Evolutionary conservation across 2,329 filamentous ascomycete species (phyloP), one percentile per base, ranked within the genome.

Genomic region (Ophiosphaerella herpotricha): DNA sequence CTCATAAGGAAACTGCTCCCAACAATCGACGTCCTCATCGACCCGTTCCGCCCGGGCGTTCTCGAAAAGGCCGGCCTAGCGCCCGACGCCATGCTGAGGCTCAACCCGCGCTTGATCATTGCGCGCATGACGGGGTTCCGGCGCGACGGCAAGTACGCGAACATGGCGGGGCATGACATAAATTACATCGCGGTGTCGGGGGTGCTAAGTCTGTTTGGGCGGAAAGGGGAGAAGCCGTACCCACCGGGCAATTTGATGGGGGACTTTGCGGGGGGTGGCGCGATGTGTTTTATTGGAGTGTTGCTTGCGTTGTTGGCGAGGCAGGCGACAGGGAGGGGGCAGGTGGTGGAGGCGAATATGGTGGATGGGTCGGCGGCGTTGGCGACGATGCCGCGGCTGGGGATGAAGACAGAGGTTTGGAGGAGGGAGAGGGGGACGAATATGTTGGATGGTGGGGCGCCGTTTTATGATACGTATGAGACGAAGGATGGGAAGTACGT

Each of bases 321-420:
- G 31, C 77, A 80, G 41, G 76, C 73, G 37, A 85, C 79, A 0
- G 90, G 90, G 0, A 54, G 75, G 2, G 93, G 93, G 0, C 93
- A 97, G 75, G 87, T 97, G 11, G 91, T 97, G 7, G 91, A 97
- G 75, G 90, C 90, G 13, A 97, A 96, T 73, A 97, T 97, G 93
- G 93, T 97, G 11, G 93, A 97, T 75, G 93, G 93, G 7, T 84
- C 83, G 18, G 83, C 85, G 32, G 93, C 93, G 72, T 76, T 97
- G 23, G 86, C 87, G 1, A 88, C 86, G 0, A 93, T 93, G 75
- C 87, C 89, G 43, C 80, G 93, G 31, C 77, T 95, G 53, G 79
- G 80, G 24, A 78, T 80, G 54, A 86, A 87, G 67, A 85, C 79
- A 6, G 80, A 82, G 1, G 68, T 85, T 34, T 92, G 90, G 78